Base-by-base conservation (phyloP, 768 basidiomycete genomes). In the Amyloporia xantha region DNA sequence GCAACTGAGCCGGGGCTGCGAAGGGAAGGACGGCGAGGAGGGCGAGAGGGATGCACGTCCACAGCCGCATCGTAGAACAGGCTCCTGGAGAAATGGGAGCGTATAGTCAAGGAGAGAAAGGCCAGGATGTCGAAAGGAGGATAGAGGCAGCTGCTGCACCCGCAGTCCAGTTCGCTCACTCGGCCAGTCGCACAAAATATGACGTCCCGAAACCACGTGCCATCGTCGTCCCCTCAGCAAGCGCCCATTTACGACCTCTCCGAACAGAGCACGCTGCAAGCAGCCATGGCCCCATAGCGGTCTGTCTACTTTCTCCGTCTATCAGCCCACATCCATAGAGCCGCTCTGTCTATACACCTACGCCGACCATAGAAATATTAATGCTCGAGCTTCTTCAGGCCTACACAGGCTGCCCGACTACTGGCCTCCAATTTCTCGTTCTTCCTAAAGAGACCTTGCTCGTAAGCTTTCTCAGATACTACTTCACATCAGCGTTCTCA, bases 381-480 rank as follows among this genome's bases (percentile, higher is more conserved):
- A 79, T 79, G 78, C 70, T 79, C 37, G 65, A 71, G 55, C 71
- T 79, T 52, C 57, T 71, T 38, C 63, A 61, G 48, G 63, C 73
- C 13, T 78, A 73, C 58, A 62, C 69, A 19, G 74, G 74, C 41
- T 75, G 75, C 48, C 85, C 88, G 21, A 60, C 71, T 15, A 73
- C 71, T 24, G 69, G 72, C 15, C 66, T 86, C 47, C 75, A 77
- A 47, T 75, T 79, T 64, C 74, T 90, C 51, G 64, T 71, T 26
- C 71, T 87, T 20, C 74, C 74, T 35, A 65, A 73, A 44, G 70
- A 74, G 40, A 70, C 77, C 25, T 70, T 89, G 19, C 64, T 89
- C 52, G 89, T 86, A 56, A 60, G 81, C 72, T 41, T 55, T 26
- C 30, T 45, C 28, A 45, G 5, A 35, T 7, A 37, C 15, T 26